Base-by-base conservation (phyloP, 148 eudicot genomes). In the Limonium bicolor region DNA sequence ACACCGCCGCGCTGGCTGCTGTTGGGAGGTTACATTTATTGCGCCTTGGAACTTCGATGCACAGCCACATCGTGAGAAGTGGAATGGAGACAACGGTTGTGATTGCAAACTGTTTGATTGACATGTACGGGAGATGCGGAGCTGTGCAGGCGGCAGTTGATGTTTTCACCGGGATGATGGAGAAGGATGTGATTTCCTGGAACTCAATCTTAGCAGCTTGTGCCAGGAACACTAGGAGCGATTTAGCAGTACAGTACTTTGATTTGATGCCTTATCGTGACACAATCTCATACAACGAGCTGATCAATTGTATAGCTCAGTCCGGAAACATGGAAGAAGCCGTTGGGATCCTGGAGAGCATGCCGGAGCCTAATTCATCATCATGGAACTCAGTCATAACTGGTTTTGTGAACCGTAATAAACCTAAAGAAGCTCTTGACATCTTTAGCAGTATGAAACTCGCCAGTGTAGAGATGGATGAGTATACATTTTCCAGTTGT, bases 311-410 rank as follows among this genome's bases (percentile, higher is more conserved):
- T 16, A 50, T 82, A 48, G 80, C 88, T 1, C 81, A 60, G 55
- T 78, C 66, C 63, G 94, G 96, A n/a, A 53, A 55, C 37, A 60
- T 82, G 40, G 72, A 73, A 24, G 80, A 74, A 27, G 94, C 82
- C 8, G 44, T 73, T 25, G 41, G 25, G 55, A 52, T 76, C 38
- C 39, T 82, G 48, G 48, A 42, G 17, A 49, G 27, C 20, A 78
- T 73, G 85, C 82, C 80, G 0, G 56, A 48, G 39, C 73, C 96
- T 3, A 74, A 64, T 69, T 76, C 94, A 41, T 87, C 85, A 11
- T 78, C 94, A 2, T 79, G 87, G 87, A 87, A 76, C 38, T 63
- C 96, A 4, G 73, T 86, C 7, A 54, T 86, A 67, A 72, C 87
- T 12, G 84, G 84, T 21, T 86, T 72, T 59, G 78, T 78, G 26